Evolutionary conservation across 768 basidiomycete genomes (phyloP).

Genomic region (Tephrocybe sp.): DNA sequence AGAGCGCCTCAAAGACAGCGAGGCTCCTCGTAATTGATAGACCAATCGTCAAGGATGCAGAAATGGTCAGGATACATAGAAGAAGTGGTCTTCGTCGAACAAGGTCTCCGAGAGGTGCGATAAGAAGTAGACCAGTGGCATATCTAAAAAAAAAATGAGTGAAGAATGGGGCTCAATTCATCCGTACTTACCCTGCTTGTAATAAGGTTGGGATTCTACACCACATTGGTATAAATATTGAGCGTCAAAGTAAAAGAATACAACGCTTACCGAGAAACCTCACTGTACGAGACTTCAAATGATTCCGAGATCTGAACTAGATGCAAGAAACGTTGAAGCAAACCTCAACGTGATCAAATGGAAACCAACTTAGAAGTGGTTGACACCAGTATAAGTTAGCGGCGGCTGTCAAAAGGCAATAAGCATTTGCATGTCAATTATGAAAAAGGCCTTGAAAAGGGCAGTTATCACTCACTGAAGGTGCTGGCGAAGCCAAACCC

Average conservation of each 20-base stretch:
- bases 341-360: neutral
- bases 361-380: slow-evolving; percentile 61
- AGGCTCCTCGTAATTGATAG: slow-evolving; percentile 59
- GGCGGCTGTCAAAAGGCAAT: slow-evolving; percentile 37
- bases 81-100: slow-evolving; percentile 71
- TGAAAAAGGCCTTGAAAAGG: too few species aligned
- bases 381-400: slow-evolving; percentile 83
- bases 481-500: slow-evolving; percentile 64
- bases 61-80: slow-evolving; percentile 51
- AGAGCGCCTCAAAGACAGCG: slow-evolving; percentile 58
- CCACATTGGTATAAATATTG: neutral
- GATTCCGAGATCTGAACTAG: slow-evolving; percentile 37
- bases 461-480: slow-evolving; percentile 32
- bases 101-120: slow-evolving; percentile 81
- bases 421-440: neutral
- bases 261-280: slow-evolving; percentile 31
- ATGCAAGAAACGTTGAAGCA: neutral
- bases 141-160: slow-evolving; percentile 31
- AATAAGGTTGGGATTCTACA: slow-evolving; percentile 57
- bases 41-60: slow-evolving; percentile 63
- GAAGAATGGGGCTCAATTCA: neutral
- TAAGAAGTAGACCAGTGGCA: slow-evolving; percentile 65
- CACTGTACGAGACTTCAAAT: slow-evolving; percentile 31
- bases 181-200: slow-evolving; percentile 52
- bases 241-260: slow-evolving; percentile 23